Conservation (phyloP, 768 basidiomycete species). For the Lentinula lateritia region DNA sequence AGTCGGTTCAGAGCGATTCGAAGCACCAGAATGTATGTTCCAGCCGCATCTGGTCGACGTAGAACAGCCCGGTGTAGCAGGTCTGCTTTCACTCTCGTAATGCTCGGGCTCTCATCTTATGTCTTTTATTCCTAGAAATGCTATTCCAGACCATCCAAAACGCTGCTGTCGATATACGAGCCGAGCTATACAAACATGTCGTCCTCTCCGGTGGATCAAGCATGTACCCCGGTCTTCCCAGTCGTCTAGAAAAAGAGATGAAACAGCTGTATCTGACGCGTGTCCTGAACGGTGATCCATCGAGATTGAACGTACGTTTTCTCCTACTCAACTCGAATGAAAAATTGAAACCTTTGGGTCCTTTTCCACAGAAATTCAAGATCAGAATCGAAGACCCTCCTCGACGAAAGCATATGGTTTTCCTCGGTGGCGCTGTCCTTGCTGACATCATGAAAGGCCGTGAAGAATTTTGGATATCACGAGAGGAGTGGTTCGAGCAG, state of each 20-base stretch:
- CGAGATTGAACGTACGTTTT: constrained; percentile 75
- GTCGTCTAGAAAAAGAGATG: constrained; percentile 98
- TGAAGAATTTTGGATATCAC: constrained; percentile 92
- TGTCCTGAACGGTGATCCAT: constrained; percentile 80
- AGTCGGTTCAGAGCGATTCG: constrained; percentile 97
- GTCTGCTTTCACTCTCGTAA: constrained; percentile 31
- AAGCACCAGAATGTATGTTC: constrained; percentile 99
- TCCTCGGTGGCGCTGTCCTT: constrained; percentile 96
- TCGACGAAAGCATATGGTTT: constrained; percentile 98
- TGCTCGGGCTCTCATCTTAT: neutral
- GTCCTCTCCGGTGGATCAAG: constrained; percentile 96
- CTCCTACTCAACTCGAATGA: neutral
- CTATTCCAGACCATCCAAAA: constrained; percentile 93
- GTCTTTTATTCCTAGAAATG: constrained; percentile 56
- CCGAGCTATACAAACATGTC: constrained; percentile 95
- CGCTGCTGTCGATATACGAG: constrained; percentile 84
- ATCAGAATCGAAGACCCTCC: constrained; percentile 98
- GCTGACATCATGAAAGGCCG: constrained; percentile 98
- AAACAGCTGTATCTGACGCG: constrained; percentile 95
- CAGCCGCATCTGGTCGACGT: constrained; percentile 97
- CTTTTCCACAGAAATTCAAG: constrained; percentile 87
- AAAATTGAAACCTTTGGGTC: neutral
- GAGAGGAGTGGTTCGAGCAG: constrained; percentile 94
- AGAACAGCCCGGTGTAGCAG: constrained; percentile 94
- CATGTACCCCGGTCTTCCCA: constrained; percentile 98